Conservation (phyloP, 495 filamentous ascomycete genomes). For the Podospora didyma region DNA sequence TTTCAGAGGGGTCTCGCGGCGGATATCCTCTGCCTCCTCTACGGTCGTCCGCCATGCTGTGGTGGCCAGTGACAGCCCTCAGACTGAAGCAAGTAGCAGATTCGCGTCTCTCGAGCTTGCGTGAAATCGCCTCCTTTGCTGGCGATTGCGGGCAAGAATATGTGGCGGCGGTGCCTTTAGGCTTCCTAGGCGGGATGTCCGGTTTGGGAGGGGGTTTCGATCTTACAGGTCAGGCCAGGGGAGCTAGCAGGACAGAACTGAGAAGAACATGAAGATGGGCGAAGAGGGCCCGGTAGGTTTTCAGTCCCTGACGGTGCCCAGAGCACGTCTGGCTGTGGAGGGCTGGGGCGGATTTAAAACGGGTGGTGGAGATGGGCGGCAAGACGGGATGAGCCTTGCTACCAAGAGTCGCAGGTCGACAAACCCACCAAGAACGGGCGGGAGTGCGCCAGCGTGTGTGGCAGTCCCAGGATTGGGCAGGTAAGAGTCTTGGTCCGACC, state of each 20-base stretch:
- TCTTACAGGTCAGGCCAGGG: no score
- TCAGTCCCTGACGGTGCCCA: not conserved
- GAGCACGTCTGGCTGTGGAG: not conserved
- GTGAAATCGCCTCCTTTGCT: not conserved
- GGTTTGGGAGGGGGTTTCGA: no score
- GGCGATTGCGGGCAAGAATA: not conserved
- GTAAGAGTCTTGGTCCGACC: not conserved
- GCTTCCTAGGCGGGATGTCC: no score
- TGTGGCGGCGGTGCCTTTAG: no score
- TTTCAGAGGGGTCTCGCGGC: constrained; percentile 32
- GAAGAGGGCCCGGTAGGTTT: not conserved
- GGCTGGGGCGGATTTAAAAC: constrained; percentile 2
- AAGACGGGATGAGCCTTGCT: constrained; percentile 10
- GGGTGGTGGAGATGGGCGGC: constrained; percentile 8
- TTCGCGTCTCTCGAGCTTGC: not conserved
- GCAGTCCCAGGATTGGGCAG: not conserved
- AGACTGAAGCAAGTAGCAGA: not conserved
- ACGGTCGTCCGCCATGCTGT: constrained; percentile 43
- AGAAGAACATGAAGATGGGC: not conserved
- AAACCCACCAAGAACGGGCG: not conserved
- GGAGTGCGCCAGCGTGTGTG: not conserved
- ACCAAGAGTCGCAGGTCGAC: not conserved
- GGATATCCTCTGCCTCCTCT: constrained; percentile 33
- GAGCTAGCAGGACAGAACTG: no score
- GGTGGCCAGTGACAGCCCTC: constrained; percentile 8